Evolutionary conservation across 1,284 basidiomycete genomes (phyloP).

Genomic region (Trametes sp.): DNA sequence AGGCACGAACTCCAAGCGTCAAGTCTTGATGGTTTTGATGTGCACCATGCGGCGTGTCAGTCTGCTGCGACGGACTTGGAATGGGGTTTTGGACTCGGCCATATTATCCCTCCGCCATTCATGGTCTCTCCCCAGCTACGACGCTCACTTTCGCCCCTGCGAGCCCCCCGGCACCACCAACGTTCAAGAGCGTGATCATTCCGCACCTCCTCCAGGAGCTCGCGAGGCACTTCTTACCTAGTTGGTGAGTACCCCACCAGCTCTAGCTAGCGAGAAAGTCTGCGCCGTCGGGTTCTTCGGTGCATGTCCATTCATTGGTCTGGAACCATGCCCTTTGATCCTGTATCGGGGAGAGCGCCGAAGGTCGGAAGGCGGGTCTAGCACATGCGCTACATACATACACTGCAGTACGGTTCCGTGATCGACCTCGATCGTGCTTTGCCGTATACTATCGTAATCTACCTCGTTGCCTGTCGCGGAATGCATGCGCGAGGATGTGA

Average conservation of each 20-base stretch:
- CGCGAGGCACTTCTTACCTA: neutral
- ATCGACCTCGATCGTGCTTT: no score
- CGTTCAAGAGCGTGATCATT: slow-evolving; percentile 1
- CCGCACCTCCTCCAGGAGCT: neutral
- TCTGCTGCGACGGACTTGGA: slow-evolving; percentile 9
- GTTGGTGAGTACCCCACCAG: neutral
- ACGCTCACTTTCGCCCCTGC: slow-evolving; percentile 8
- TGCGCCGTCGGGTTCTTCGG: neutral
- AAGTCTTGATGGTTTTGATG: slow-evolving; percentile 19
- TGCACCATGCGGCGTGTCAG: slow-evolving; percentile 17
- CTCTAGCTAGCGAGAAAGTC: neutral
- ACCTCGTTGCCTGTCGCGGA: no score
- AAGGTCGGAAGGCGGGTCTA: no score
- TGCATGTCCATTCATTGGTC: neutral
- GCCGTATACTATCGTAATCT: no score
- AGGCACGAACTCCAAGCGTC: slow-evolving; percentile 4
- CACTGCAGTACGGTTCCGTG: no score
- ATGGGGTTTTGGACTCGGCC: slow-evolving; percentile 3
- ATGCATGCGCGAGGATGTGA: no score
- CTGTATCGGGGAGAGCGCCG: no score
- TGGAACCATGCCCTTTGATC: neutral
- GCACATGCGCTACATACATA: no score
- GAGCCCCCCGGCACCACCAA: neutral
- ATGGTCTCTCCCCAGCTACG: slow-evolving; percentile 4
- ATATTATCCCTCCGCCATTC: slow-evolving; percentile 16